Percentiles rank a stretch among this genome's conserved stretches.
Evolutionary conservation across 2,329 filamentous ascomycete genomes (phyloP).

Genomic region (Penicillium italicum): DNA sequence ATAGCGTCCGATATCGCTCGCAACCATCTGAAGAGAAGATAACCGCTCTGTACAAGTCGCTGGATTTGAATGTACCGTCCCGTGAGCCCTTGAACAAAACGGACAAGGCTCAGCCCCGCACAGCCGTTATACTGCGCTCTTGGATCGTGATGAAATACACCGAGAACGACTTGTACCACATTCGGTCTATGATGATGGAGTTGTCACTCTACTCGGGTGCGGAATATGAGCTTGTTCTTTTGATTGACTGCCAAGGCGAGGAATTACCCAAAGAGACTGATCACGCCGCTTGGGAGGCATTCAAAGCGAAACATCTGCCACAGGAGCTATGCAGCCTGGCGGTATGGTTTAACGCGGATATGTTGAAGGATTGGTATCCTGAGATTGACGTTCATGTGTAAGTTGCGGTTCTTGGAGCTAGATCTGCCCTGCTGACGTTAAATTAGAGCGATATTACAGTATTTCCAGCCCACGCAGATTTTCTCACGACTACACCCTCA

Average conservation of each 20-base stretch:
- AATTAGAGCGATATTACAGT: constrained; percentile 11
- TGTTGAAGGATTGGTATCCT: constrained; percentile 12
- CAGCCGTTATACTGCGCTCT: constrained; percentile 74
- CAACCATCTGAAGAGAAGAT: constrained; percentile 21
- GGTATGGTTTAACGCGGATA: constrained; percentile 10
- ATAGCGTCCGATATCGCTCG: constrained; percentile 49
- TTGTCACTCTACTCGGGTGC: constrained; percentile 75
- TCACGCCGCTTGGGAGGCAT: not conserved
- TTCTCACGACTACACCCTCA: constrained; percentile 13
- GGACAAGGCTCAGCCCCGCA: constrained; percentile 47
- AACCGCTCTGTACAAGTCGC: constrained; percentile 2
- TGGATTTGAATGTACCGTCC: not conserved
- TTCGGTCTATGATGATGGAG: constrained; percentile 80
- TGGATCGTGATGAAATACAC: constrained; percentile 81
- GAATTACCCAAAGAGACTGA: constrained; percentile 53
- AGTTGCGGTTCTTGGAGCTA: not conserved
- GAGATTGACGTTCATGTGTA: constrained; percentile 13
- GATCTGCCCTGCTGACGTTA: not conserved
- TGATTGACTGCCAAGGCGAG: constrained; percentile 79
- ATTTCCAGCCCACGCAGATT: constrained; percentile 14
- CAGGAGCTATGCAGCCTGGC: constrained; percentile 9
- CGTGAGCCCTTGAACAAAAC: not conserved
- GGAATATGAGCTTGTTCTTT: constrained; percentile 80
- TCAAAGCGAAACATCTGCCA: constrained; percentile 7
- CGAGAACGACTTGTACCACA: constrained; percentile 73